These are phyloP conservation scores for Cicer arietinum DNA, from an alignment of 306 rosid species.

Conservation along the genomic window DNA sequence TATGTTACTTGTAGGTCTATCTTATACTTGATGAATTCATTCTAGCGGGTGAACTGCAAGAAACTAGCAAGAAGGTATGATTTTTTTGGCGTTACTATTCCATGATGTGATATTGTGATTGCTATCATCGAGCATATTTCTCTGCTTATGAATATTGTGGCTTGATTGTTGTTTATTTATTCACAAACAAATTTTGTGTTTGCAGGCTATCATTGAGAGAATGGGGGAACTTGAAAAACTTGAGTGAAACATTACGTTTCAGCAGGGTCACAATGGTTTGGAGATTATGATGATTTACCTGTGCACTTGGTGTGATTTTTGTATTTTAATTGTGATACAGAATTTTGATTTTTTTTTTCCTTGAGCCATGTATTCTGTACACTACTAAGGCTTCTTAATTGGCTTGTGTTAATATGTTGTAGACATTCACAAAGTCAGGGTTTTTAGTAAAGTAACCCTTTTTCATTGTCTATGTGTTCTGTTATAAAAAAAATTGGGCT, in stretches of 20 bases:
- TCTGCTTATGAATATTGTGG: conserved; percentile 22
- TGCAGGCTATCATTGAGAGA: conserved; percentile 64
- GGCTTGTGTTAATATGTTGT: conserved; percentile 44
- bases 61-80: conserved; percentile 64
- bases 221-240: conserved; percentile 66
- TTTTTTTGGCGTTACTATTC: conserved; percentile 24
- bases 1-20: conserved; percentile 52
- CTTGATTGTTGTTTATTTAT: conserved; percentile 25
- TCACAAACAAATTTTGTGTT: conserved; percentile 8
- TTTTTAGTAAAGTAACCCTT: background rate
- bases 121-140: background rate
- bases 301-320: conserved; percentile 38
- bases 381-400: conserved; percentile 14
- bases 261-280: conserved; percentile 21
- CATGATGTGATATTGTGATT: background rate
- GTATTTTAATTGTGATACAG: conserved; percentile 44
- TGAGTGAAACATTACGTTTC: conserved; percentile 40
- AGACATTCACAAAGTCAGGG: conserved; percentile 35
- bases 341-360: conserved; percentile 30
- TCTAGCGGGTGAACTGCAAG: conserved; percentile 66
- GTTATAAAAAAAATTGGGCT: background rate
- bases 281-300: conserved; percentile 38
- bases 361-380: conserved; percentile 45
- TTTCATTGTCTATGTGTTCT: background rate
- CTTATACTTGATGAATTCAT: conserved; percentile 66